Conservation (phyloP, 352 stramenopile species). For the Pythium rhizo-oryzae region DNA sequence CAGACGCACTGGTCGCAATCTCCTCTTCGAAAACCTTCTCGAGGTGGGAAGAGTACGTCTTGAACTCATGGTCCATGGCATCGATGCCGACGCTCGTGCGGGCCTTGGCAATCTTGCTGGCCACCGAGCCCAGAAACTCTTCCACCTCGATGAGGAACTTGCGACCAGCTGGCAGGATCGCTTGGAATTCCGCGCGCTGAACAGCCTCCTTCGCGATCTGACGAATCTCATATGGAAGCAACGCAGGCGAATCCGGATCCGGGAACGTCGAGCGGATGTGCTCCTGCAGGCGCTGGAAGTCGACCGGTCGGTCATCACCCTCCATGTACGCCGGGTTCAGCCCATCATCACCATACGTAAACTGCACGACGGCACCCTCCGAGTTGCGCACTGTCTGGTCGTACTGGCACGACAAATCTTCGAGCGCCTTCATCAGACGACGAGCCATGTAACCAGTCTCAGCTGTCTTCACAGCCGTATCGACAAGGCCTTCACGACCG, state of each 20-base stretch:
- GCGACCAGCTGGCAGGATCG: conserved; percentile 85
- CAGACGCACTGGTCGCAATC: conserved; percentile 29
- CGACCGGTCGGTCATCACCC: conserved; percentile 93
- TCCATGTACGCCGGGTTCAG: conserved; percentile 98
- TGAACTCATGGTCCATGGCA: conserved; percentile 61
- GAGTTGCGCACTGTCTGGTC: conserved; percentile 91
- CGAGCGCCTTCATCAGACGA: conserved; percentile 98
- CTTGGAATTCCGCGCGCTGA: conserved; percentile 75
- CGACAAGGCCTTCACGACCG: conserved; percentile 98
- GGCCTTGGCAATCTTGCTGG: conserved; percentile 58
- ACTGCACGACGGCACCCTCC: conserved; percentile 96
- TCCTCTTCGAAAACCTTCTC: conserved; percentile 72
- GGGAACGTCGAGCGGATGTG: conserved; percentile 88
- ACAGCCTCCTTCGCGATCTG: conserved; percentile 85
- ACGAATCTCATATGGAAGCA: conserved; percentile 87
- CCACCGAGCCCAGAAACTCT: conserved; percentile 76
- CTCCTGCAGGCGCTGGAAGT: conserved; percentile 94
- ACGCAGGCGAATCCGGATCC: conserved; percentile 60
- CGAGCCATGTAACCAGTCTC: conserved; percentile 99
- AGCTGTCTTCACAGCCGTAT: conserved; percentile 99
- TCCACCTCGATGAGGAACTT: conserved; percentile 92
- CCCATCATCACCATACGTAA: conserved; percentile 99
- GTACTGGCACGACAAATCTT: conserved; percentile 97
- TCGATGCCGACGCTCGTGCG: conserved; percentile 61
- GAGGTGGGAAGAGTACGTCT: conserved; percentile 67